phyloP scores from a whole-genome alignment of 2,329 filamentous ascomycete species.

The Fusarium tanahbumbuense region DNA sequence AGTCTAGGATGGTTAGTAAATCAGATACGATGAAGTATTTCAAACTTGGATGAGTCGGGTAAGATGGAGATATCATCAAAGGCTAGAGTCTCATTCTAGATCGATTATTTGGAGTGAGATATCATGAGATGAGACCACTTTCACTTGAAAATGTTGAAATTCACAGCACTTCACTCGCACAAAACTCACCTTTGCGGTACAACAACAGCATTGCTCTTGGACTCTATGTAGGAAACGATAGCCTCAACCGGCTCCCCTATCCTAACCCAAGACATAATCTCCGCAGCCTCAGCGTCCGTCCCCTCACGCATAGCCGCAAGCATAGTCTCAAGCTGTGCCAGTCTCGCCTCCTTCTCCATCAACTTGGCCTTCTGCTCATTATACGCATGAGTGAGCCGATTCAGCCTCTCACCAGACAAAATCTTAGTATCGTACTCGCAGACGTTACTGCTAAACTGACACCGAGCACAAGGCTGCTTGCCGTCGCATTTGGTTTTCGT shows the following conservation, averaged over 20 bases:
- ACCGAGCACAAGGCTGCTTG: constrained; percentile 6
- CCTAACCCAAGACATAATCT: constrained; percentile 25
- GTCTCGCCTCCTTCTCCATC: constrained; percentile 10
- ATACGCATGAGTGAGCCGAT: constrained; percentile 5
- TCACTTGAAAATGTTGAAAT: background rate
- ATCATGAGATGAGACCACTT: background rate
- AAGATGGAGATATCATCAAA: no score
- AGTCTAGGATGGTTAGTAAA: background rate
- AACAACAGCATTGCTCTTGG: constrained; percentile 1
- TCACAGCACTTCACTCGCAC: background rate
- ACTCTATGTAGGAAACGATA: constrained; percentile 24
- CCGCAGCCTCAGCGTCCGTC: constrained; percentile 16
- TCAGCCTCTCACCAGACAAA: constrained; percentile 23
- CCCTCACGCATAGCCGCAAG: constrained; percentile 17
- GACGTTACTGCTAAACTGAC: constrained; percentile 1
- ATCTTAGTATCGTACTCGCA: constrained; percentile 20
- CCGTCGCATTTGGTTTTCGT: constrained; percentile 29
- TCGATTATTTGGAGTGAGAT: fast-evolving
- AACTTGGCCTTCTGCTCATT: constrained; percentile 28
- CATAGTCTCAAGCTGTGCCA: constrained; percentile 24
- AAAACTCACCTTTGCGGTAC: constrained; percentile 9
- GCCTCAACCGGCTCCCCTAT: constrained; percentile 20
- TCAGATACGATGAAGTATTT: background rate
- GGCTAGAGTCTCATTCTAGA: background rate
- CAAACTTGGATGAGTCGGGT: no score